Base-by-base conservation (phyloP, 208 protist genomes). In the Phytomonas sp. region DNA sequence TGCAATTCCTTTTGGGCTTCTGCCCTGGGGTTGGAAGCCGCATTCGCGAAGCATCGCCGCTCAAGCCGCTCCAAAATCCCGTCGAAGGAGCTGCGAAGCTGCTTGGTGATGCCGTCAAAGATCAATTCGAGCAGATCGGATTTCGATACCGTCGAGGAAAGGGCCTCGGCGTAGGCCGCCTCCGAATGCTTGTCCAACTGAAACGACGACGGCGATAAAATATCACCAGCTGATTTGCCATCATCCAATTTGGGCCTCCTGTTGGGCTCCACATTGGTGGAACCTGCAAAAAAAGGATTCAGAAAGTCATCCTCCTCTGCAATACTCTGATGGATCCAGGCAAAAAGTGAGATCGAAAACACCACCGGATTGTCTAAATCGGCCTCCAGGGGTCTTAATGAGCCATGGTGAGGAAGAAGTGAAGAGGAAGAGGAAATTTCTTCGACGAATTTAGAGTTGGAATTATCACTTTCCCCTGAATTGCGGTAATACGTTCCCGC, bases 311-410 rank as follows among this genome's bases (percentile, higher is more conserved):
- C 67, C 77, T 95, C 91, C 69, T 90, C 85, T 0, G 85, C 91
- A 65, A 91, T 88, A 23, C 75, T 85, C 67, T 95, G 88, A 69
- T 95, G 88, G 69, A 93, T 70, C 84, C 87, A 95, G 14, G 91
- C 91, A 60, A 92, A 93, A 29, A 95, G 73, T 4, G 85, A 80
- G 67, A 86, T 84, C 52, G 92, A 95, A 66, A 95, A 95, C 65
- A 84, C 87, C 12, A 89, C 77, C 4, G 88, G 88, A 62, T 94
- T 84, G 70, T 85, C 73, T 36, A 94, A 79, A 67, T 92, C 91
- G 72, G 87, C 85, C 68, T 95, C 88, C 12, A 95, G 76, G 16
- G 91, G 88, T 26, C 85, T 60, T 3, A 31, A 10, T 3, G 56
- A 3, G 56, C 56, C 26, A 3, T 30, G 56, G 29, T 30, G 56